A percentile compares a stretch with the other conserved stretches of the same genome.
These are phyloP conservation scores for Jackrogersella multiformis DNA, from an alignment of 495 filamentous ascomycete genomes.

Conservation along the genomic window DNA sequence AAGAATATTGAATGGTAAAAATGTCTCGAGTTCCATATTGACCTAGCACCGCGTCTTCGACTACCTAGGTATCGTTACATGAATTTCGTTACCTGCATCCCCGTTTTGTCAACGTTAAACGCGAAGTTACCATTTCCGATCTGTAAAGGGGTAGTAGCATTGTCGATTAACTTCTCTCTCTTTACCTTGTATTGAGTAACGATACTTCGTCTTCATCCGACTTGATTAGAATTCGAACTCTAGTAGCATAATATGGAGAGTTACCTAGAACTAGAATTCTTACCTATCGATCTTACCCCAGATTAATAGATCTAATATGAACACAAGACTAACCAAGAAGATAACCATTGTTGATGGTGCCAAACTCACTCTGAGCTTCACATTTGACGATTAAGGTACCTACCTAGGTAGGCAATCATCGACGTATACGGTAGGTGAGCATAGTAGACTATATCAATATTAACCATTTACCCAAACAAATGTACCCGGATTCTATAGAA, in stretches of 20 bases:
- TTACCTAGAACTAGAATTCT: not conserved
- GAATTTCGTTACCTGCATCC: slow-evolving; percentile 47
- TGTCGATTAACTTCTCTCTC: slow-evolving; percentile 33
- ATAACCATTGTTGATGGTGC: slow-evolving; percentile 12
- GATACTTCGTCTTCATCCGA: slow-evolving; percentile 10
- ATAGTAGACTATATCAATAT: not conserved
- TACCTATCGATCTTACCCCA: slow-evolving; percentile 36
- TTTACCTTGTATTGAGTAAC: slow-evolving; percentile 30
- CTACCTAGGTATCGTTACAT: not conserved
- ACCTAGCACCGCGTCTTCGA: not conserved
- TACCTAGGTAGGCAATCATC: no score
- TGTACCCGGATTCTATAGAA: slow-evolving; percentile 9
- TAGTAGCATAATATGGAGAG: not conserved
- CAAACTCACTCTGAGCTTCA: no score
- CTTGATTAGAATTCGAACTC: not conserved
- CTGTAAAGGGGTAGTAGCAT: slow-evolving; percentile 57
- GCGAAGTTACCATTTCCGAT: slow-evolving; percentile 66
- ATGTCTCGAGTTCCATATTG: slow-evolving; percentile 48
- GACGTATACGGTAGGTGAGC: no score
- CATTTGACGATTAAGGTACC: no score
- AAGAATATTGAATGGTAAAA: slow-evolving; percentile 61
- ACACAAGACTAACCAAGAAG: slow-evolving; percentile 8
- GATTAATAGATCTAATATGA: slow-evolving; percentile 5
- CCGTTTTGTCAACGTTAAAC: slow-evolving; percentile 64
- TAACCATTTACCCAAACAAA: slow-evolving; percentile 5